phyloP scores from a whole-genome alignment of 176 grass and related monocot species.

The Phragmites australis region DNA sequence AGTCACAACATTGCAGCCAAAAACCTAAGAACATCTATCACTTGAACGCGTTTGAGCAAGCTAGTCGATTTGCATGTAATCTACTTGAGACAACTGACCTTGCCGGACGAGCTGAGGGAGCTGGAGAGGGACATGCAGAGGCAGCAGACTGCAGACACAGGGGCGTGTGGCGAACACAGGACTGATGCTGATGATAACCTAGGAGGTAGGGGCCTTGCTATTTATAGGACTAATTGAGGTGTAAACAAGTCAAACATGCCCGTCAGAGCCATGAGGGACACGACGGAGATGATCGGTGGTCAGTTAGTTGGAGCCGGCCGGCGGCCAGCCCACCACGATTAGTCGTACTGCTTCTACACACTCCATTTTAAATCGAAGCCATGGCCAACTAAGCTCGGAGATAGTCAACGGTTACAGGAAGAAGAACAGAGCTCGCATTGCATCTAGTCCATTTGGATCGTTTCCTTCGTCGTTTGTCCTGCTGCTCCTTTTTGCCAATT shows the following conservation, averaged over 20 bases:
- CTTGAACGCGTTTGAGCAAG: not conserved
- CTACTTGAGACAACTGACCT: not conserved
- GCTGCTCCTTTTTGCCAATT: not conserved
- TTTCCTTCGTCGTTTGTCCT: too few species aligned
- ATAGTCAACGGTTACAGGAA: not conserved
- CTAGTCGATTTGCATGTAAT: not conserved
- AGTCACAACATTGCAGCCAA: not conserved
- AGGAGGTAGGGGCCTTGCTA: not conserved
- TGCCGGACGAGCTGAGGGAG: not conserved
- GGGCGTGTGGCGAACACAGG: slow-evolving; percentile 15
- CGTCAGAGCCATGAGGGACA: not conserved
- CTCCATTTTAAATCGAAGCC: not conserved
- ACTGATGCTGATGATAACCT: not conserved
- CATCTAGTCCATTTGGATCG: not conserved
- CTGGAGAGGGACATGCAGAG: slow-evolving; percentile 12
- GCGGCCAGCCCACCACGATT: not conserved
- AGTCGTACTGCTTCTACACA: slow-evolving; percentile 25
- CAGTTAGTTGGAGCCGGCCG: not conserved
- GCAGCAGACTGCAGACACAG: not conserved
- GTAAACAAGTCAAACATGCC: not conserved
- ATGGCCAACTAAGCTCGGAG: not conserved
- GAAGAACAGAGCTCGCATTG: not conserved
- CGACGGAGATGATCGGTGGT: not conserved
- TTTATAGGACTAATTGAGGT: not conserved
- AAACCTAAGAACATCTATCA: not conserved